Conservation (phyloP, 768 basidiomycete species). For the Tremella mesenterica region DNA sequence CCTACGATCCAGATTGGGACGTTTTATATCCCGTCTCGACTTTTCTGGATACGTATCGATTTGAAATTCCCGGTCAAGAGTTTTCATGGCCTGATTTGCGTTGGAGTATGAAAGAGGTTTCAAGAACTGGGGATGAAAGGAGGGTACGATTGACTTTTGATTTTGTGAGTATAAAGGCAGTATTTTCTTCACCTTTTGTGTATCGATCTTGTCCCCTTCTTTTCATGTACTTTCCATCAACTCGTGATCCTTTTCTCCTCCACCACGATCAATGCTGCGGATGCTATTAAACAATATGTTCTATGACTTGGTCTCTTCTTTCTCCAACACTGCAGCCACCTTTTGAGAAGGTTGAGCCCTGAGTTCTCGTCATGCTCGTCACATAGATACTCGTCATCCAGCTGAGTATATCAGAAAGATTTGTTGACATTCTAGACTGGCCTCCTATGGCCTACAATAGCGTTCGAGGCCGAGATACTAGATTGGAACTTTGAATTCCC, state of each 20-base stretch:
- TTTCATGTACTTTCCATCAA: no score
- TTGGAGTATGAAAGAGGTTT: conserved; percentile 24
- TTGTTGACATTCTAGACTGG: conserved; percentile 17
- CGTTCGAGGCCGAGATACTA: conserved; percentile 83
- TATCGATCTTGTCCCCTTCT: no score
- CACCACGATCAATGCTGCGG: no score
- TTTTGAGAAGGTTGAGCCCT: no score
- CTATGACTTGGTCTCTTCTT: no score
- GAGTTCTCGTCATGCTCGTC: no score
- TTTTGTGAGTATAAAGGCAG: conserved; percentile 4
- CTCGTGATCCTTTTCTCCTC: no score
- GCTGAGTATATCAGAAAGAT: no score
- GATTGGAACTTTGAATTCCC: conserved; percentile 71
- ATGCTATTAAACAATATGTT: no score
- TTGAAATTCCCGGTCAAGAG: conserved; percentile 46
- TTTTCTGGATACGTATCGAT: conserved; percentile 78
- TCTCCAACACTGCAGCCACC: no score
- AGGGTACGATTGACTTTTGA: background rate
- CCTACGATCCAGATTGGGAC: conserved; percentile 83
- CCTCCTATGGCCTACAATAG: conserved; percentile 53
- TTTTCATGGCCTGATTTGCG: conserved; percentile 54
- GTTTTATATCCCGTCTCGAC: conserved; percentile 47
- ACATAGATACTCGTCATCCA: no score
- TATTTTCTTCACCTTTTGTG: background rate
- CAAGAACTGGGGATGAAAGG: background rate